Base-by-base conservation (phyloP, 78 protist genomes). In the Emiliania huxleyi region DNA sequence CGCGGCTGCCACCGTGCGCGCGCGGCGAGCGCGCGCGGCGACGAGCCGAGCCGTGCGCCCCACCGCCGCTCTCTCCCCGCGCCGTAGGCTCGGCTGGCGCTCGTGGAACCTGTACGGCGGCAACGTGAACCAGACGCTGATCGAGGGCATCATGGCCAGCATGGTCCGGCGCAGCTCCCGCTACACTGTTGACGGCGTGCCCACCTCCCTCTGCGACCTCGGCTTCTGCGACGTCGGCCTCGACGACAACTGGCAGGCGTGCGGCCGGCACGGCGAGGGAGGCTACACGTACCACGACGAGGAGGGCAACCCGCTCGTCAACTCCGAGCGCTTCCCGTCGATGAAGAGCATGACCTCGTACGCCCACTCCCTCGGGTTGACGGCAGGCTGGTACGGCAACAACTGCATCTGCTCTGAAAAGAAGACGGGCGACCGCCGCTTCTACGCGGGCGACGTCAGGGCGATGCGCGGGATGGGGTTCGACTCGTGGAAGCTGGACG, bases 51-150 rank as follows among this genome's bases (percentile, higher is more conserved):
- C n/a, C n/a, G n/a, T n/a, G n/a, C n/a, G n/a, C n/a, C n/a, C n/a
- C n/a, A n/a, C n/a, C n/a, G n/a, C n/a, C n/a, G n/a, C n/a, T n/a
- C n/a, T n/a, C n/a, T n/a, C n/a, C n/a, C n/a, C n/a, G n/a, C n/a
- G n/a, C n/a, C n/a, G n/a, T n/a, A n/a, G n/a, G n/a, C n/a, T 89
- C 81, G 95, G 95, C 22, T 93, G 95, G 95, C 33, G 95, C 6
- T 35, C 69, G 5, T 93, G 95, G 95, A 93, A 93, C 37, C 6
- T 29, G 21, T 93, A 25, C 25, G 87, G 83, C 42, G 91, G 40
- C 2, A 29, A 90, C 42, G 90, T 93, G 40, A 37, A 1, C 35
- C 95, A 93, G 91, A 3, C 2, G 52, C 87, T 37, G n/a, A 87
- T 93, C 11, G 56, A 52, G 90, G 2, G 21, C 15, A 44, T 48